Evolutionary conservation across 345 rosid species (phyloP).

Genomic region (Anastatica hierochuntica): DNA sequence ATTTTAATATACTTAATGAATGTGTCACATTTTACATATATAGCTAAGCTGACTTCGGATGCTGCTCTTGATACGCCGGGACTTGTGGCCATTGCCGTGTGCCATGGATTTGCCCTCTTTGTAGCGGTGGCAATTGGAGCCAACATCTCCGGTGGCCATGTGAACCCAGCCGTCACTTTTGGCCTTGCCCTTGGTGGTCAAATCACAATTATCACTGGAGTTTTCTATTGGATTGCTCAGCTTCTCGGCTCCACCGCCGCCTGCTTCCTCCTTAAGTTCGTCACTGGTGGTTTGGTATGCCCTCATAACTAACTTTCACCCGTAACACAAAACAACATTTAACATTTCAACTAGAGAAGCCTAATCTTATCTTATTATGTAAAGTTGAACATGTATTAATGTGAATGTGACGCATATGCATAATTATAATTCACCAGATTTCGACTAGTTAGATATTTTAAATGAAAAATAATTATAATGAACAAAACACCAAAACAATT

Average conservation of each 20-base stretch:
- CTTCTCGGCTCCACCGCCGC: constrained; percentile 84
- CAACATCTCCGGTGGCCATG: constrained; percentile 94
- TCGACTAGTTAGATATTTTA: too few species aligned
- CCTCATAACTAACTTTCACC: neutral
- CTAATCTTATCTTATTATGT: too few species aligned
- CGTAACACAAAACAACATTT: neutral
- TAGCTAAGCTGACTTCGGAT: constrained; percentile 66
- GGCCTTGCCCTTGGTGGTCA: constrained; percentile 92
- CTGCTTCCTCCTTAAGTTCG: constrained; percentile 60
- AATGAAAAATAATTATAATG: too few species aligned
- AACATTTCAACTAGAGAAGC: too few species aligned
- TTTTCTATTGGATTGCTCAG: constrained; percentile 92
- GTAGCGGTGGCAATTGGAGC: constrained; percentile 85
- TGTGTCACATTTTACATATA: constrained; percentile 9
- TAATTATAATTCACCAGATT: too few species aligned
- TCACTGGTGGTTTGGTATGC: constrained; percentile 84
- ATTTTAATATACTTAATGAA: neutral
- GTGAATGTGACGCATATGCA: too few species aligned
- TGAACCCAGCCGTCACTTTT: constrained; percentile 89
- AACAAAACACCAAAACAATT: too few species aligned
- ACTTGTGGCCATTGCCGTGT: constrained; percentile 70
- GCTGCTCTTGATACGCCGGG: constrained; percentile 86
- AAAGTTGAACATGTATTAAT: too few species aligned
- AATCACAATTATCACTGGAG: constrained; percentile 76
- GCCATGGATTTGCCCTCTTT: constrained; percentile 87